Evolutionary conservation across 306 rosid genomes (phyloP), one percentile per base, ranked within the genome.

Genomic region (Prunus padus): DNA sequence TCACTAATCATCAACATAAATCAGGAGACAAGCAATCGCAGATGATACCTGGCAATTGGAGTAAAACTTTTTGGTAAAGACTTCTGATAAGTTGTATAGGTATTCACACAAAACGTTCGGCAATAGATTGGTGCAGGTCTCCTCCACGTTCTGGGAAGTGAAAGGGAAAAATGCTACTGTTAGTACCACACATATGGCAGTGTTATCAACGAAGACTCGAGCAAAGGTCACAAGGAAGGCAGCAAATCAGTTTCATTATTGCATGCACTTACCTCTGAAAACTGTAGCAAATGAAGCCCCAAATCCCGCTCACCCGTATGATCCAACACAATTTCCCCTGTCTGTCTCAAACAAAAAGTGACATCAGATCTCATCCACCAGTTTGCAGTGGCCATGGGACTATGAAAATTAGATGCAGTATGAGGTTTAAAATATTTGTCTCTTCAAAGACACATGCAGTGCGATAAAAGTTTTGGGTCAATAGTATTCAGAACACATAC

Each of bases 41-140:
- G 76, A 64, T 67, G 46, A 63, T 88, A 96, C 99, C 97, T 90
- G 89, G 81, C 98, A 96, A 81, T 88, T 92, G 59, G 99, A 82
- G 74, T 96, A 96, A 31, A 92, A 90, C 20, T 85, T 89, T 52
- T 86, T 89, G 0, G 98, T 82, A 4, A 87, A 96, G 76, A 84
- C 85, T 82, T 96, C 98, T 26, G 99, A 88, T 79, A 90, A 82
- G 75, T 87, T 88, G 75, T 96, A 90, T 8, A 96, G 91, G 86
- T 90, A 96, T 84, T 96, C 97, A 74, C 99, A 96, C 81, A 92
- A 42, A 68, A 91, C 86, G 69, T 84, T 92, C 0, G 98, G 97
- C 80, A 96, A 83, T 33, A 96, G 87, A 81, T 92, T 90, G 76
- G 88, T 77, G 84, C 96, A 89, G 16, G 98, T 89, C 82, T 96